phyloP scores from a whole-genome alignment of 768 basidiomycete species.

The Pulveroboletus sp. region DNA sequence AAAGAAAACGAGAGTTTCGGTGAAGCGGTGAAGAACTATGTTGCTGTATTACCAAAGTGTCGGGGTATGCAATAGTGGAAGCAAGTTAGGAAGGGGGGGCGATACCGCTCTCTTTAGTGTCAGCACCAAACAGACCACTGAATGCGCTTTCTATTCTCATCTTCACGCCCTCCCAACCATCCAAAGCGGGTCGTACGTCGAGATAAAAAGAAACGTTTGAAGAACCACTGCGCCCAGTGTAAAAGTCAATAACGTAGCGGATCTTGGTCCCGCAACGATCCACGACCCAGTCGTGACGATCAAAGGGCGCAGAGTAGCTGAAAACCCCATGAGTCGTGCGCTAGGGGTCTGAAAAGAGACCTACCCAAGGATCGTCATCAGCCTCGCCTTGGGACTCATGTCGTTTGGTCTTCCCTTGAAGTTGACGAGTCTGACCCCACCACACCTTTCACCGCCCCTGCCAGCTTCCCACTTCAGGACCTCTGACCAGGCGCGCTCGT shows the following conservation, averaged over 20 bases:
- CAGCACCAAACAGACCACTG: conserved; percentile 32
- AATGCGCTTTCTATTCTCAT: conserved; percentile 71
- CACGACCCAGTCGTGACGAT: conserved; percentile 95
- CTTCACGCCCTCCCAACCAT: conserved; percentile 90
- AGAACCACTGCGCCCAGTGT: conserved; percentile 68
- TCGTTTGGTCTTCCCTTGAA: conserved; percentile 89
- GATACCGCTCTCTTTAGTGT: conserved; percentile 17
- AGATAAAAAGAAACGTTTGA: conserved; percentile 82
- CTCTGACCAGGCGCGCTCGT: conserved; percentile 88
- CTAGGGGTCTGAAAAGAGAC: conserved; percentile 21
- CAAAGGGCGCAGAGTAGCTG: conserved; percentile 94
- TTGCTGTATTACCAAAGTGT: conserved; percentile 10
- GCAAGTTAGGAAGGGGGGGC: conserved; percentile 13
- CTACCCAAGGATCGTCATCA: conserved; percentile 85
- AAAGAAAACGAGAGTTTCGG: conserved; percentile 54
- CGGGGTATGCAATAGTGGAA: conserved; percentile 8
- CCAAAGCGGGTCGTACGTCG: conserved; percentile 91
- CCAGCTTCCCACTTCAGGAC: conserved; percentile 80
- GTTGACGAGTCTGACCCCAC: conserved; percentile 77
- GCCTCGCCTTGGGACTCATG: conserved; percentile 74
- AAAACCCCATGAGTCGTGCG: background rate
- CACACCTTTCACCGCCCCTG: conserved; percentile 79
- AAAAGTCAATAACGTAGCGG: conserved; percentile 98
- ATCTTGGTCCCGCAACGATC: conserved; percentile 88
- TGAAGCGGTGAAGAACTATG: conserved; percentile 39